These are phyloP conservation scores for Dentipellis fragilis DNA, from an alignment of 768 basidiomycete species.

Conservation along the genomic window DNA sequence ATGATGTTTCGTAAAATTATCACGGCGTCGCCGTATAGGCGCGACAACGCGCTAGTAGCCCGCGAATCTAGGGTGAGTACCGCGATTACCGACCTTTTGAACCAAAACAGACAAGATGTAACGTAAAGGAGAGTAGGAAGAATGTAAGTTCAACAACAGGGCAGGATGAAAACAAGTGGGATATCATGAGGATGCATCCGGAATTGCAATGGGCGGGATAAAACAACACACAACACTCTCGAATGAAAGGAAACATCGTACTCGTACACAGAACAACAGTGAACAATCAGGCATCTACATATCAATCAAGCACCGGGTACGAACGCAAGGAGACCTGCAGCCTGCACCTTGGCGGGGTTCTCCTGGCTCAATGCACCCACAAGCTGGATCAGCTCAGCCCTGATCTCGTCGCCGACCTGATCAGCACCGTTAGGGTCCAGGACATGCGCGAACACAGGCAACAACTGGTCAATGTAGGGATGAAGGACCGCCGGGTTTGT, in stretches of 20 bases:
- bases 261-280: neutral
- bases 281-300: neutral
- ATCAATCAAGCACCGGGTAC: constrained; percentile 33
- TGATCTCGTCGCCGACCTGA: constrained; percentile 73
- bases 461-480: constrained; percentile 68
- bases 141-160: too few relatives aligned
- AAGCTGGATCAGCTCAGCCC: constrained; percentile 65
- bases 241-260: neutral
- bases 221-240: neutral
- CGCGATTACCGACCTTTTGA: neutral
- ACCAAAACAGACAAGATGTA: neutral
- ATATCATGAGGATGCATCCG: neutral
- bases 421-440: constrained; percentile 67
- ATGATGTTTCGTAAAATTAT: neutral
- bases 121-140: neutral
- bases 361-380: constrained; percentile 63
- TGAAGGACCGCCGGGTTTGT: constrained; percentile 60
- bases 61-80: too few relatives aligned
- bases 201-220: neutral
- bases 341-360: constrained; percentile 71
- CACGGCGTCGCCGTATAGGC: too few relatives aligned
- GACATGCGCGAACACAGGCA: constrained; percentile 72
- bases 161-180: neutral
- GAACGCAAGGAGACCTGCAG: constrained; percentile 56
- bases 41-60: too few relatives aligned